Percentiles rank a stretch among this genome's conserved stretches.
Conservation (phyloP, 495 filamentous ascomycete species). For the Lichina pygmaea region DNA sequence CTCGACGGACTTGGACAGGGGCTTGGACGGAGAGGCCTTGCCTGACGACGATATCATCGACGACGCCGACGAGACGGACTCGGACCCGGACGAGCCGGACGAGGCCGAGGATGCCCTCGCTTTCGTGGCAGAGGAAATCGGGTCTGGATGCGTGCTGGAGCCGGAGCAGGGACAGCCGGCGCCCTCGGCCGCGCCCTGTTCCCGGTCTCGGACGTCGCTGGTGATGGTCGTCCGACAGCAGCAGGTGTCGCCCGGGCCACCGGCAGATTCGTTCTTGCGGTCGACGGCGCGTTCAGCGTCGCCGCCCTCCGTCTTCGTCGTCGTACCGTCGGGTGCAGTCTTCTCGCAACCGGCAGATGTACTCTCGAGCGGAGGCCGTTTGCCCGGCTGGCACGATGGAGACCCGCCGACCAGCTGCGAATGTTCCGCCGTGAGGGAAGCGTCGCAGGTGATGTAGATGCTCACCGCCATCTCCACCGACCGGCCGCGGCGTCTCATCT, state of each 20-base stretch:
- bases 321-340: too few species aligned
- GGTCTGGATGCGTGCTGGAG: background rate
- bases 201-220: too few species aligned
- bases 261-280: too few species aligned
- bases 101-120: background rate
- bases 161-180: conserved; percentile 1
- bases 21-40: too few species aligned
- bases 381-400: too few species aligned
- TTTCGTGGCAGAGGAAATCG: background rate
- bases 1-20: background rate
- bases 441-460: conserved; percentile 35
- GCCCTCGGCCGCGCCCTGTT: background rate
- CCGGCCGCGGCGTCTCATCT: conserved; percentile 8
- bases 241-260: too few species aligned
- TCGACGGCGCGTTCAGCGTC: too few species aligned
- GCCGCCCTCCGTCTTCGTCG: too few species aligned
- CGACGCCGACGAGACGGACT: background rate
- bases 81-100: background rate
- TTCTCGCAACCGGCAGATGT: too few species aligned
- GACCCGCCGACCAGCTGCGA: too few species aligned
- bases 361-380: too few species aligned
- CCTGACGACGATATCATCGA: background rate
- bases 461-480: conserved; percentile 22
- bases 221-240: too few species aligned
- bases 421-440: conserved; percentile 7